Evolutionary conservation across 805 yeast species (phyloP).

Genomic region (Myxozyma monticola): DNA sequence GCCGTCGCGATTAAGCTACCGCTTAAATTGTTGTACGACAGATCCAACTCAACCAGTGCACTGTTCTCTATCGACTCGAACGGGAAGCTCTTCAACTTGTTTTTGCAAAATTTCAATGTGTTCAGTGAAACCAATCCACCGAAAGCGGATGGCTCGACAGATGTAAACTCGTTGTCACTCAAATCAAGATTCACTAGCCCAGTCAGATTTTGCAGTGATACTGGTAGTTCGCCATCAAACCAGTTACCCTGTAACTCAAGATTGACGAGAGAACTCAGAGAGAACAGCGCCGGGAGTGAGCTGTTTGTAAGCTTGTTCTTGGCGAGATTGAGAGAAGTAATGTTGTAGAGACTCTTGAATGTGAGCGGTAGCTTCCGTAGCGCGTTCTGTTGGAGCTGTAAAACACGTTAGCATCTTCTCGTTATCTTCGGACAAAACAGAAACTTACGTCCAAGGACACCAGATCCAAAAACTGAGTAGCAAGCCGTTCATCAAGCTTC

Average conservation of each 20-base stretch:
- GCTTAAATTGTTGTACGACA: conserved; percentile 17
- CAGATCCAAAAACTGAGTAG: conserved; percentile 3
- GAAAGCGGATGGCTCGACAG: conserved; percentile 8
- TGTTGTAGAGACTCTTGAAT: conserved; percentile 1
- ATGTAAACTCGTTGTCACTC: conserved; percentile 16
- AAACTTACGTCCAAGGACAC: conserved; percentile 16
- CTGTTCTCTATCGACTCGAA: conserved; percentile 12
- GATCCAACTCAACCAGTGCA: conserved; percentile 14
- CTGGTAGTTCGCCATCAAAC: conserved; percentile 25
- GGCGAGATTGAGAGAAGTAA: conserved; percentile 9
- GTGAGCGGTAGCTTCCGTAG: conserved; percentile 17
- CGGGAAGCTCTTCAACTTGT: conserved; percentile 22
- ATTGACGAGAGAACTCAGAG: conserved; percentile 9
- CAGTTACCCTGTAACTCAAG: conserved; percentile 21
- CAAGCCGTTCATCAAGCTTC: conserved; percentile 12
- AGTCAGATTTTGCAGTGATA: conserved; percentile 4
- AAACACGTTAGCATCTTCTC: too few species aligned
- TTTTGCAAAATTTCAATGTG: conserved; percentile 4
- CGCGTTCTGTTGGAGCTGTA: conserved; percentile 17
- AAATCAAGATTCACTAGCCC: conserved; percentile 12
- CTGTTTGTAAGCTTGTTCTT: conserved; percentile 18
- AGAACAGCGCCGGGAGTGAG: conserved; percentile 5
- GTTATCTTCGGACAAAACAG: too few species aligned
- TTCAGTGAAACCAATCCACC: conserved; percentile 8
- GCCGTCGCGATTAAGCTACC: conserved; percentile 25